Evolutionary conservation across 164 flowering plant species (phyloP).

Genomic region (Chimonanthus praecox): DNA sequence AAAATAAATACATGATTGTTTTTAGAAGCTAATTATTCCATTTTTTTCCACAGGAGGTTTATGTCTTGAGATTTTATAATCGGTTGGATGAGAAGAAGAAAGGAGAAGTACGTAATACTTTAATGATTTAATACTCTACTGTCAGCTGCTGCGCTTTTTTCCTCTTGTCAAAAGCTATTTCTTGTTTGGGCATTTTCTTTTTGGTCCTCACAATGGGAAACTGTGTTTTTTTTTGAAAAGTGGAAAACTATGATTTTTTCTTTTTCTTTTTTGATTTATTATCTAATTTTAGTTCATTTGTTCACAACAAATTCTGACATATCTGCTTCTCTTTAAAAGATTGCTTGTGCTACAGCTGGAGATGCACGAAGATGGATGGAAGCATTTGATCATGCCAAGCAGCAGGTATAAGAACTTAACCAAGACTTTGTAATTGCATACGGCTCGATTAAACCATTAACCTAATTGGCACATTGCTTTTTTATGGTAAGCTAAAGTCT

Average conservation of each 20-base stretch:
- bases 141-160: not conserved
- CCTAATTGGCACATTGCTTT: not conserved
- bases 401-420: slow-evolving; percentile 47
- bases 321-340: slow-evolving; percentile 38
- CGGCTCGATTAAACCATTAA: not conserved
- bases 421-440: not conserved
- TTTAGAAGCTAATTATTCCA: not conserved
- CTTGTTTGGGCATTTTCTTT: not conserved
- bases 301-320: not conserved
- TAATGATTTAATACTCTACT: slow-evolving; percentile 1
- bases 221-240: not conserved
- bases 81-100: slow-evolving; percentile 82
- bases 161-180: not conserved
- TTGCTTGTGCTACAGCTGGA: slow-evolving; percentile 86
- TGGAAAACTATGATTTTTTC: not conserved
- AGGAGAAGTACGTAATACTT: slow-evolving; percentile 71
- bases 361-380: slow-evolving; percentile 89
- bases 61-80: slow-evolving; percentile 70
- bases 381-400: slow-evolving; percentile 94
- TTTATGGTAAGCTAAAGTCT: not conserved
- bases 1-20: too few relatives aligned
- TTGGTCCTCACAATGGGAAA: not conserved
- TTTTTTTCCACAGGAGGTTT: slow-evolving; percentile 50
- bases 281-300: not conserved
- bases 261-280: not conserved